Conservation (phyloP, 83 land plant species). For the Picea mariana region DNA sequence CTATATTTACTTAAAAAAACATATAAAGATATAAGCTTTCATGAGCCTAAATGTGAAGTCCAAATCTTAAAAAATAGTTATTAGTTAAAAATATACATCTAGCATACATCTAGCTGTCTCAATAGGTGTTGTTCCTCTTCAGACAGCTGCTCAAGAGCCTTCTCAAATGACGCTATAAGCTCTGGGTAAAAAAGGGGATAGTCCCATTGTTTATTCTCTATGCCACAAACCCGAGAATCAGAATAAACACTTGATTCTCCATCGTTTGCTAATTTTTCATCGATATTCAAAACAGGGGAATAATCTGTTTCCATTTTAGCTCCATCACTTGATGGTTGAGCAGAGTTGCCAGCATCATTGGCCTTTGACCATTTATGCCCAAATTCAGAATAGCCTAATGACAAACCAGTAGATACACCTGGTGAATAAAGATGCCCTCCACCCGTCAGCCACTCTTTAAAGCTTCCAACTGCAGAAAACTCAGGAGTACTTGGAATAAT, state of each 20-base stretch:
- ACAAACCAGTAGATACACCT: background rate
- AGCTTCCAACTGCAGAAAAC: background rate
- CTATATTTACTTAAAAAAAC: too few species aligned
- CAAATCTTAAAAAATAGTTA: too few species aligned
- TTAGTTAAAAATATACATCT: too few species aligned
- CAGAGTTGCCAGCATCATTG: too few species aligned
- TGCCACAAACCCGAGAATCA: background rate
- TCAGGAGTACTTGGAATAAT: background rate
- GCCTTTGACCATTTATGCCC: too few species aligned
- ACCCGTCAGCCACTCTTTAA: slow-evolving; percentile 2
- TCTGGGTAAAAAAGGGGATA: background rate
- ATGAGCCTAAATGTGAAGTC: too few species aligned
- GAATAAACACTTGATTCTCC: background rate
- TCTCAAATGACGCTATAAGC: slow-evolving; percentile 10
- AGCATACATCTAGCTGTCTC: background rate
- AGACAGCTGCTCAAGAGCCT: too few species aligned
- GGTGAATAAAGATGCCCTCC: background rate
- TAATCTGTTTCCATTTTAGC: too few species aligned
- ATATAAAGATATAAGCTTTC: too few species aligned
- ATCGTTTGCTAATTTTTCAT: background rate
- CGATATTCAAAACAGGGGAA: background rate
- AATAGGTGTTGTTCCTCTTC: slow-evolving; percentile 4
- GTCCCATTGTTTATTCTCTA: slow-evolving; percentile 1
- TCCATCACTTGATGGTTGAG: too few species aligned
- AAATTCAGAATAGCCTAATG: too few species aligned